Evolutionary conservation across 768 basidiomycete genomes (phyloP), one percentile per base, ranked within the genome.

Genomic region (Mycena venus): DNA sequence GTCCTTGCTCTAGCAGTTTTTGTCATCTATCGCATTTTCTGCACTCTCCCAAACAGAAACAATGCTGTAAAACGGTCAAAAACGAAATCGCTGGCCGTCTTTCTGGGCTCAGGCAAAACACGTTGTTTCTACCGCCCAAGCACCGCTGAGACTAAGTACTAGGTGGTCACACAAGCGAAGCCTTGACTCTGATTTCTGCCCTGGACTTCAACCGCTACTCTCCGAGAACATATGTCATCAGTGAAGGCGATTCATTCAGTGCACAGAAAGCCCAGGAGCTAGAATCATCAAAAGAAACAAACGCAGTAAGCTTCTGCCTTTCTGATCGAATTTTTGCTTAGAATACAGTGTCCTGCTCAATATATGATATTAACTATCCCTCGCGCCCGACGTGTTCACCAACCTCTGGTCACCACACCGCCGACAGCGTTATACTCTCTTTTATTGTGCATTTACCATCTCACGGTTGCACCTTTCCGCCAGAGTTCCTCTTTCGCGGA

Each of bases 91-190:
- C 84, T 98, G 19, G 96, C 95, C 4, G 91, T 98, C 63, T 98
- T 99, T 79, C 90, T 99, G 15, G 98, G 98, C 70, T 99, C 98
- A 81, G 97, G 97, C 95, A 79, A n/a, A 79, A 87, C 83, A 65
- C 34, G 9, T 32, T 25, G 60, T 72, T 71, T 64, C 66, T 36
- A 59, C 14, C 29, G 31, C 69, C 47, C 19, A 62, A 40, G 32
- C 23, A 38, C 31, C 44, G 69, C 23, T 70, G 68, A 53, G 73
- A 49, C 68, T 75, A 65, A 75, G 72, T 66, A 65, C 58, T 80
- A 99, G 98, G 98, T 55, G 98, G 98, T 0, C 98, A 99, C 84
- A 98, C 97, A 19, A 92, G 90, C 74, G 98, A 99, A 86, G 94
- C 93, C 51, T 83, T 98, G 75, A 86, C 88, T 38, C 87, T 99